These are phyloP conservation scores for Neostapfia colusana DNA, from an alignment of 176 grass and related monocot species.

Conservation along the genomic window DNA sequence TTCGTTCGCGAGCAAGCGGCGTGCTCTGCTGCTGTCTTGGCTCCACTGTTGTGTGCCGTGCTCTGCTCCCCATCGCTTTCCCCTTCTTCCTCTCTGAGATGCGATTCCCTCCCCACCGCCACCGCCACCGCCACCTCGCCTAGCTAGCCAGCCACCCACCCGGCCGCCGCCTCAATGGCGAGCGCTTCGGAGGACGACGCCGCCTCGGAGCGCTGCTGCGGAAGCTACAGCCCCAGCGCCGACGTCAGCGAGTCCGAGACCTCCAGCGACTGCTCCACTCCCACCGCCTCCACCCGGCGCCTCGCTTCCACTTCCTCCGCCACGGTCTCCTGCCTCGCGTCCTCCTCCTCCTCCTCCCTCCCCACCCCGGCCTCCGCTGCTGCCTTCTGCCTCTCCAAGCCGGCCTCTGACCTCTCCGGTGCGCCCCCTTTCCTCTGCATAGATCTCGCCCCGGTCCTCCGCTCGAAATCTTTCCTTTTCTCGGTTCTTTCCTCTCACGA, in stretches of 20 bases:
- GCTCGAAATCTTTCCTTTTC: neutral
- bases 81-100: conserved; percentile 22
- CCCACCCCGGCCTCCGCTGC: conserved; percentile 40
- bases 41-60: neutral
- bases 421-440: neutral
- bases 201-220: conserved; percentile 66
- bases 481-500: conserved; percentile 23
- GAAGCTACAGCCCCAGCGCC: conserved; percentile 90
- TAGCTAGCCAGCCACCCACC: neutral
- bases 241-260: conserved; percentile 95
- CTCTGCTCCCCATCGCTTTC: conserved; percentile 18
- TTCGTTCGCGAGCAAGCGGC: conserved; percentile 7
- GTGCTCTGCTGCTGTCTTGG: neutral
- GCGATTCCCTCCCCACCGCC: conserved; percentile 31
- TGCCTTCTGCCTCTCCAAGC: conserved; percentile 55
- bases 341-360: conserved; percentile 52
- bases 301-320: conserved; percentile 55
- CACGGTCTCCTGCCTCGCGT: conserved; percentile 62
- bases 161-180: conserved; percentile 48
- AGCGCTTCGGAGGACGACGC: conserved; percentile 80
- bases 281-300: conserved; percentile 42
- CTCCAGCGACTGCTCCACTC: conserved; percentile 70
- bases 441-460: conserved; percentile 46
- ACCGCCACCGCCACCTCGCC: conserved; percentile 17
- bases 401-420: conserved; percentile 60